These are phyloP conservation scores for Microbotryum saponariae DNA, from an alignment of 1,284 basidiomycete species.

Conservation along the genomic window DNA sequence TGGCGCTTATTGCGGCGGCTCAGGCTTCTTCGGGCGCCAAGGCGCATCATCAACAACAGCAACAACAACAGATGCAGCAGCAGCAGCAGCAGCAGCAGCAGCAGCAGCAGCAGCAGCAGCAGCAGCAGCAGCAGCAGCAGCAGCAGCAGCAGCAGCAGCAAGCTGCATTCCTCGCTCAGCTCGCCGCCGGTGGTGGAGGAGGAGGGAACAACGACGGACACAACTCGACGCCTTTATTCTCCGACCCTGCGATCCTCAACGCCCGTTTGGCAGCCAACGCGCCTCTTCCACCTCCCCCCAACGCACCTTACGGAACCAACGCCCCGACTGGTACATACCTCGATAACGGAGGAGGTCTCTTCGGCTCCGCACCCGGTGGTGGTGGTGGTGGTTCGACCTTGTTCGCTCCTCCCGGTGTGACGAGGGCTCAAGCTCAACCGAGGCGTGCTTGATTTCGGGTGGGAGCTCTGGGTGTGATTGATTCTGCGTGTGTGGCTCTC, in stretches of 20 bases:
- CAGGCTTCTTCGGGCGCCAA: conserved; percentile 7
- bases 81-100: background rate
- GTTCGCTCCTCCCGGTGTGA: conserved; percentile 5
- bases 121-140: background rate
- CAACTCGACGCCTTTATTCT: conserved; percentile 24
- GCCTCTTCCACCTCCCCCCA: conserved; percentile 1
- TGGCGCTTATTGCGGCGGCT: conserved; percentile 28
- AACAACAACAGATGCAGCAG: background rate
- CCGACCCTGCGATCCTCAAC: conserved; percentile 30
- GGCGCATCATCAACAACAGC: conserved; percentile 18
- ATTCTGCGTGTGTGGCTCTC: too few relatives aligned
- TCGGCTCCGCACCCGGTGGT: conserved; percentile 1
- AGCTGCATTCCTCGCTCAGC: too few relatives aligned
- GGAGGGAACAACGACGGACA: too few relatives aligned
- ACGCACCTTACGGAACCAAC: background rate
- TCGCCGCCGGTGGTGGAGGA: too few relatives aligned
- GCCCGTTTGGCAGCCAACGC: conserved; percentile 15
- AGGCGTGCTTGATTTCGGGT: background rate
- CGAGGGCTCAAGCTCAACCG: background rate
- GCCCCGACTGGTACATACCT: background rate
- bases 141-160: background rate
- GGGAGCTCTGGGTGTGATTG: too few relatives aligned
- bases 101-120: conserved; percentile 10
- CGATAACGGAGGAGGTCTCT: background rate
- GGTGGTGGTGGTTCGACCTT: conserved; percentile 3